Base-by-base conservation (phyloP, 179 eudicot species). In the Silene noctiflora region DNA sequence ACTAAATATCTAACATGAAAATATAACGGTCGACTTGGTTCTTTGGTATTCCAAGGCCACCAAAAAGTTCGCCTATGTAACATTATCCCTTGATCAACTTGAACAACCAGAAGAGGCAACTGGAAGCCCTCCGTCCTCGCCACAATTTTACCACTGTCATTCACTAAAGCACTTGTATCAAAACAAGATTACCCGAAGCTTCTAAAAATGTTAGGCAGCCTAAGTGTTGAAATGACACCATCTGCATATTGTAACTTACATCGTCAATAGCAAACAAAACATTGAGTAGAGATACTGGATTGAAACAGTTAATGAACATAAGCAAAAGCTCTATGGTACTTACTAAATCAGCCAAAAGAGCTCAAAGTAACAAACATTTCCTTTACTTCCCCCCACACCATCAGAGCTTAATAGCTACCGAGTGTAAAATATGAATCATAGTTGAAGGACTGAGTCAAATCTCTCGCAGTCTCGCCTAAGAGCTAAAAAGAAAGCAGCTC, bases 301-400 rank as follows among this genome's bases (percentile, higher is more conserved):
- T 64, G 67, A 78, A 19, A 58, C 39, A 55, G 55, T 21, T 31
- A 31, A 44, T 21, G 53, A 39, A 16, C 11, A 56, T 35, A 21
- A 67, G 51, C 10, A 53, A 53, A 3, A 33, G 8, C 8, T 20
- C 11, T 7, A 64, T 31, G 39, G 17, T 83, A 89, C 98, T 94
- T 83, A 94, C 78, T 75, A 92, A 83, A 83, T 94, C 98, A 79
- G 98, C 98, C 78, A 92, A 83, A 83, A 90, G 93, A 78, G 96
- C 97, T 70, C 96, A 90, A 79, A 96, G 97, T 51, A 97, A 67
- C 21, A 66, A 70, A 25, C 51, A 6, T 44, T 58, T 25, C 31
- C 13, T 51, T 44, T 48, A 39, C 11, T 70, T 66, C 59, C 25
- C 3, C 51, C 58, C 22, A 31, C 24, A n/a, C n/a, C 1, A 29